These are phyloP conservation scores for Eucalyptus pauciflora DNA, from an alignment of 345 rosid species.

Conservation along the genomic window DNA sequence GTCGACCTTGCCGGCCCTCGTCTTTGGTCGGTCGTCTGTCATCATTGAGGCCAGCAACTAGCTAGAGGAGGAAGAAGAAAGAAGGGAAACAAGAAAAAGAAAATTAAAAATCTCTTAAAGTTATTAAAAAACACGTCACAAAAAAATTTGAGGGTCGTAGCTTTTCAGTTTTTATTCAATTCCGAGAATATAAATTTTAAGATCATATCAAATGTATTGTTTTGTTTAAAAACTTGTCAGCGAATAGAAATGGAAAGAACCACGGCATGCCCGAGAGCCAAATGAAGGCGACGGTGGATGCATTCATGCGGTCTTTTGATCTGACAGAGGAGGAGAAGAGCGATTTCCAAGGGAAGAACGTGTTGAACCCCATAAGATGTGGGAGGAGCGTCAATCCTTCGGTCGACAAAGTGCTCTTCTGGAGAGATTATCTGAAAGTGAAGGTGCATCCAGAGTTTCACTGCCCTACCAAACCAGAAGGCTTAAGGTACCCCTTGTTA, in stretches of 20 bases:
- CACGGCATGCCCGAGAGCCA: slow-evolving; percentile 13
- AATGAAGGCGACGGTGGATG: slow-evolving; percentile 4
- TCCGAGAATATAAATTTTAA: too few relatives aligned
- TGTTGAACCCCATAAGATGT: too few relatives aligned
- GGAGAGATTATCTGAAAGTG: slow-evolving; percentile 35
- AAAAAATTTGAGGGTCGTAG: too few relatives aligned
- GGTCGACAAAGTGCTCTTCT: slow-evolving; percentile 8
- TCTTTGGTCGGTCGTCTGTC: accelerated
- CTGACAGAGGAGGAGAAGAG: slow-evolving; percentile 10
- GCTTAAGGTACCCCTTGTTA: slow-evolving; percentile 15
- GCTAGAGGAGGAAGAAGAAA: neutral
- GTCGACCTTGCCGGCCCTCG: accelerated
- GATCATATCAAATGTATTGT: too few relatives aligned
- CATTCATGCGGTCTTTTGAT: slow-evolving; percentile 8
- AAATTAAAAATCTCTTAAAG: too few relatives aligned
- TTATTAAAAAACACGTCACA: too few relatives aligned
- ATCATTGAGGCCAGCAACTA: neutral
- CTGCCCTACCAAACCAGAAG: slow-evolving; percentile 23
- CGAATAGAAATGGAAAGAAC: neutral
- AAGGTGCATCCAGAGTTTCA: slow-evolving; percentile 28
- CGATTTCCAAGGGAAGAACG: too few relatives aligned
- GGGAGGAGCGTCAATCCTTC: slow-evolving; percentile 17
- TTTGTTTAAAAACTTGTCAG: too few relatives aligned
- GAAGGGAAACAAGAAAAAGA: too few relatives aligned
- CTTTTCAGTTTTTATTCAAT: too few relatives aligned